Percentiles rank a stretch among this genome's conserved stretches.
These are phyloP conservation scores for Chrysanthemum lavandulifolium DNA, from an alignment of 129 eudicot species.

Conservation along the genomic window DNA sequence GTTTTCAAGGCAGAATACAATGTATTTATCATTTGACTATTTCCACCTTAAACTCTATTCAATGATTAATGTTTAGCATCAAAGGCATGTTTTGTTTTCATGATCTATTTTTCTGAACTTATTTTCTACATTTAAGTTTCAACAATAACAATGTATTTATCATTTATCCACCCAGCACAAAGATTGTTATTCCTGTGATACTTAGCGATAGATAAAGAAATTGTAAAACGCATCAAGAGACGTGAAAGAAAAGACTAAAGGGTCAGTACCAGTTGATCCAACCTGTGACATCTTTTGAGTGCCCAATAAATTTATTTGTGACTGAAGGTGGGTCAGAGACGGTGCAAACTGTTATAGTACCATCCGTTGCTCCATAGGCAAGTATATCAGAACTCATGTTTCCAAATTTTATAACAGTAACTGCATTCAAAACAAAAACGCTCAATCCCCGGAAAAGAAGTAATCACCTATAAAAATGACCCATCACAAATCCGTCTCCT, in stretches of 20 bases:
- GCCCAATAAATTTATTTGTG: constrained; percentile 75
- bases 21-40: too few species aligned
- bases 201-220: neutral
- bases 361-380: constrained; percentile 98
- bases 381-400: constrained; percentile 96
- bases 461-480: neutral
- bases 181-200: neutral
- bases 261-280: constrained; percentile 73
- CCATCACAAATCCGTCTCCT: neutral
- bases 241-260: constrained; percentile 44
- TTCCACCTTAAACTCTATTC: constrained; percentile 10
- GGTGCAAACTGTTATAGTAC: constrained; percentile 77
- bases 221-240: constrained; percentile 15
- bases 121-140: constrained; percentile 2
- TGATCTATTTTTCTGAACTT: neutral
- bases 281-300: constrained; percentile 99
- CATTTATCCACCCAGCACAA: too few species aligned
- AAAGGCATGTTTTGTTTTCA: neutral
- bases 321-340: constrained; percentile 74
- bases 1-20: neutral
- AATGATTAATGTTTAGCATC: neutral
- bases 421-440: constrained; percentile 35
- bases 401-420: constrained; percentile 94
- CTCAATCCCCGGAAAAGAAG: constrained; percentile 4
- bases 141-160: neutral